Percentiles rank a stretch among this genome's conserved stretches.
Evolutionary conservation across 176 grass and related monocot species (phyloP).

Genomic region (Musa acuminata): DNA sequence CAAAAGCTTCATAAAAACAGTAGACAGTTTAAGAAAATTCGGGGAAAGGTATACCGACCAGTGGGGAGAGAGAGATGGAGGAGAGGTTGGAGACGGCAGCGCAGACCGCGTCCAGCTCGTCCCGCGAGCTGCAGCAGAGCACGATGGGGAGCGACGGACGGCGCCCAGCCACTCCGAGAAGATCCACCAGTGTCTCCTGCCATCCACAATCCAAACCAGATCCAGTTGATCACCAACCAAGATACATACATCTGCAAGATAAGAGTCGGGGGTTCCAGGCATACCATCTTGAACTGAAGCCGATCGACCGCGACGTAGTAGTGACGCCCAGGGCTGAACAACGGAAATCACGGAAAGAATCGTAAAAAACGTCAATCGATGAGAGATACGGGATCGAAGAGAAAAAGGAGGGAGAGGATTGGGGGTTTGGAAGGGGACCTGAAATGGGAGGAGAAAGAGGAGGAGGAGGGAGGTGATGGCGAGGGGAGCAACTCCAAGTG

Average conservation of each 20-base stretch:
- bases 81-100: slow-evolving; percentile 56
- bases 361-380: neutral
- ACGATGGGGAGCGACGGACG: slow-evolving; percentile 49
- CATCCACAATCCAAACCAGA: neutral
- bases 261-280: neutral
- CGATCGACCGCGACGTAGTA: slow-evolving; percentile 18
- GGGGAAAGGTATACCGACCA: slow-evolving; percentile 34
- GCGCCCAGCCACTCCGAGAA: slow-evolving; percentile 53
- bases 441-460: slow-evolving; percentile 1
- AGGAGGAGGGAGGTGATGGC: neutral
- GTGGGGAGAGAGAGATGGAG: slow-evolving; percentile 51
- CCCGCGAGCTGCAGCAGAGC: slow-evolving; percentile 63
- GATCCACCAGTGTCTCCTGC: slow-evolving; percentile 78
- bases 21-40: neutral
- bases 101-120: slow-evolving; percentile 71
- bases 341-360: neutral
- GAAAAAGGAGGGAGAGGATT: neutral
- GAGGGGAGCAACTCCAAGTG: neutral
- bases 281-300: slow-evolving; percentile 21
- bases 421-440: neutral
- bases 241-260: neutral
- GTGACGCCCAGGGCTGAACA: slow-evolving; percentile 4
- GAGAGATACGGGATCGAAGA: neutral
- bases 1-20: neutral
- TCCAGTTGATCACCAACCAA: neutral